Evolutionary conservation across 768 basidiomycete species (phyloP).

Genomic region (Suillus subalutaceus): DNA sequence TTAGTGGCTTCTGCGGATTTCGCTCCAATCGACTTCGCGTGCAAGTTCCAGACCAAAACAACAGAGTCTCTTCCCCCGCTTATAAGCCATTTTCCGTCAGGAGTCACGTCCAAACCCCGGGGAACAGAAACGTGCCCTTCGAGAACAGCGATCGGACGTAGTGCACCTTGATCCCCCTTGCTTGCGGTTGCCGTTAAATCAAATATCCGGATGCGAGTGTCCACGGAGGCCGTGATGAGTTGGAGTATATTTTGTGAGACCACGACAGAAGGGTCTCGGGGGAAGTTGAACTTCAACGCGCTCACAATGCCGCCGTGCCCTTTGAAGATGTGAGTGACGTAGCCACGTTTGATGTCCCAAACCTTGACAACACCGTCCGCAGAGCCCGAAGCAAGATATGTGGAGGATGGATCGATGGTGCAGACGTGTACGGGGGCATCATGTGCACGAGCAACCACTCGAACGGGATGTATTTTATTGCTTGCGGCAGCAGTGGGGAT

Average conservation of each 20-base stretch:
- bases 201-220: constrained; percentile 91
- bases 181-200: constrained; percentile 73
- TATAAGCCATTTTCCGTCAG: constrained; percentile 87
- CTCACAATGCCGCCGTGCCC: constrained; percentile 98
- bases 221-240: constrained; percentile 89
- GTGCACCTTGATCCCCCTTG: constrained; percentile 53
- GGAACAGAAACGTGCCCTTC: constrained; percentile 97
- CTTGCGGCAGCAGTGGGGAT: constrained; percentile 56
- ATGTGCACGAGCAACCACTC: constrained; percentile 83
- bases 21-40: constrained; percentile 18
- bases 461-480: constrained; percentile 65
- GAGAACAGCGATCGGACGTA: constrained; percentile 76
- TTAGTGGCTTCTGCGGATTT: constrained; percentile 24
- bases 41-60: constrained; percentile 88
- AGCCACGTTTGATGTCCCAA: constrained; percentile 88
- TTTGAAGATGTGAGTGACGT: constrained; percentile 91
- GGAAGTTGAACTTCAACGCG: constrained; percentile 84
- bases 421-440: constrained; percentile 94
- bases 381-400: constrained; percentile 92
- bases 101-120: constrained; percentile 81
- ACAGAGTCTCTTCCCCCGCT: constrained; percentile 94
- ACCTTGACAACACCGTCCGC: constrained; percentile 98
- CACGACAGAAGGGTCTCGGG: constrained; percentile 56
- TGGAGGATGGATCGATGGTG: constrained; percentile 80
- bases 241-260: constrained; percentile 61